A percentile compares a stretch with the other conserved stretches of the same genome.
Conservation (phyloP, 768 basidiomycete genomes). For the Amanita rimosa region DNA sequence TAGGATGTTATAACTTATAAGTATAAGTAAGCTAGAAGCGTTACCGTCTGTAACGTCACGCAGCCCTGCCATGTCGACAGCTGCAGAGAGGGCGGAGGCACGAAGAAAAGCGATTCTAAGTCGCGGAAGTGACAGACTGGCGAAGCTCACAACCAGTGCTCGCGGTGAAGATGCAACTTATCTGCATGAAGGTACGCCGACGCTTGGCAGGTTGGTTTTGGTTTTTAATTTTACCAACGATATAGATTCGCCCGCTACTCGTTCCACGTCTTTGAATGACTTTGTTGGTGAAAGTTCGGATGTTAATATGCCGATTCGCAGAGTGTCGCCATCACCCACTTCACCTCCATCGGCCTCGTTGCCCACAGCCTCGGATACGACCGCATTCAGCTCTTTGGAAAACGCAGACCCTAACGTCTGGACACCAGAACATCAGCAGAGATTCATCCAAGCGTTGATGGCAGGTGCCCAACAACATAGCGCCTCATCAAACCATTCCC, state of each 20-base stretch:
- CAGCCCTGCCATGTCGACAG: slow-evolving; percentile 19
- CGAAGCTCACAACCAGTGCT: slow-evolving; percentile 65
- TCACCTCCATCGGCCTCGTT: slow-evolving; percentile 11
- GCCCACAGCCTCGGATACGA: slow-evolving; percentile 9
- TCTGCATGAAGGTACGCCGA: slow-evolving; percentile 34
- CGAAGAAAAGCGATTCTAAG: slow-evolving; percentile 66
- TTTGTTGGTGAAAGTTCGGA: slow-evolving; percentile 31
- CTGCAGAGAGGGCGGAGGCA: slow-evolving; percentile 67
- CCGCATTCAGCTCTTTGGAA: slow-evolving; percentile 13
- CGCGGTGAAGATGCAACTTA: slow-evolving; percentile 59
- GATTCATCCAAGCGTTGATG: slow-evolving; percentile 60
- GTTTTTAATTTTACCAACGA: too few species aligned
- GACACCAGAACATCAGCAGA: slow-evolving; percentile 59
- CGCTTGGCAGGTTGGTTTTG: neutral
- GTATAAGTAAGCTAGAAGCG: too few species aligned
- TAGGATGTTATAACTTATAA: too few species aligned
- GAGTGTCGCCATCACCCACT: slow-evolving; percentile 18
- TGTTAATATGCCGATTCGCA: slow-evolving; percentile 21
- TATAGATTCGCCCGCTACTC: slow-evolving; percentile 29
- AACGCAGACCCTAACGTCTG: slow-evolving; percentile 42
- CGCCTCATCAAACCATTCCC: slow-evolving; percentile 7
- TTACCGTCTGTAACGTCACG: too few species aligned
- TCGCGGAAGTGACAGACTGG: slow-evolving; percentile 62
- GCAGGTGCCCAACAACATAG: slow-evolving; percentile 13
- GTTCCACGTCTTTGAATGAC: slow-evolving; percentile 17